Evolutionary conservation across 331 rosid genomes (phyloP).

Genomic region (Erythrophleum ivorense): DNA sequence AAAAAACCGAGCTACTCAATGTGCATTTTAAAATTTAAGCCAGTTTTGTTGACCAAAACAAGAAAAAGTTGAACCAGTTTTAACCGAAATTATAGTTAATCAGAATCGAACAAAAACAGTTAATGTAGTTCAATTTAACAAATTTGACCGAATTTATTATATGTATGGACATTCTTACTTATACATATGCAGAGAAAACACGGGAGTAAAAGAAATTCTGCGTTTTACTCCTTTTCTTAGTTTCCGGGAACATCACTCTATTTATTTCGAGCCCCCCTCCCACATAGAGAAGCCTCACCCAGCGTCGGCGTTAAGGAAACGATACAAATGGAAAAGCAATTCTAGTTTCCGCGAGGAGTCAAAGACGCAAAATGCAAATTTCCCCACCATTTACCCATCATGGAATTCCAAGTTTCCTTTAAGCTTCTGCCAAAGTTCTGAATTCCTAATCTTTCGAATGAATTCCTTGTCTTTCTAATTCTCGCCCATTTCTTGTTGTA

Average conservation of each 20-base stretch:
- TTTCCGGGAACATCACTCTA: neutral
- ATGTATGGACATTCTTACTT: too few relatives aligned
- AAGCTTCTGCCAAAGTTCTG: neutral
- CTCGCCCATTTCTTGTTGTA: neutral
- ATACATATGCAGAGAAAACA: neutral
- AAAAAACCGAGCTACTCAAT: neutral
- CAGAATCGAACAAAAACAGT: neutral
- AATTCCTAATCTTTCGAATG: neutral
- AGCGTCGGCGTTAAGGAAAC: neutral
- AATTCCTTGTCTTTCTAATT: too few relatives aligned
- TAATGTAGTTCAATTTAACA: neutral
- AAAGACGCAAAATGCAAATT: neutral
- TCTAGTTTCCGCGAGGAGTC: neutral
- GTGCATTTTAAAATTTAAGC: too few relatives aligned
- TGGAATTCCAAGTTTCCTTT: slow-evolving; percentile 18
- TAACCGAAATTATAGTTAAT: neutral
- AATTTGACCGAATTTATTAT: too few relatives aligned
- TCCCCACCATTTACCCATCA: neutral
- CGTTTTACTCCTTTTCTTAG: neutral
- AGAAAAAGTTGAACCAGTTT: neutral
- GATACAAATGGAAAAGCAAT: neutral
- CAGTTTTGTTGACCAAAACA: too few relatives aligned
- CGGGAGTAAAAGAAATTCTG: neutral
- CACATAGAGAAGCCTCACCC: neutral
- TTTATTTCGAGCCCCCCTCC: neutral